These are phyloP conservation scores for Rhizodiscina lignyota DNA, from an alignment of 495 filamentous ascomycete genomes.

Conservation along the genomic window DNA sequence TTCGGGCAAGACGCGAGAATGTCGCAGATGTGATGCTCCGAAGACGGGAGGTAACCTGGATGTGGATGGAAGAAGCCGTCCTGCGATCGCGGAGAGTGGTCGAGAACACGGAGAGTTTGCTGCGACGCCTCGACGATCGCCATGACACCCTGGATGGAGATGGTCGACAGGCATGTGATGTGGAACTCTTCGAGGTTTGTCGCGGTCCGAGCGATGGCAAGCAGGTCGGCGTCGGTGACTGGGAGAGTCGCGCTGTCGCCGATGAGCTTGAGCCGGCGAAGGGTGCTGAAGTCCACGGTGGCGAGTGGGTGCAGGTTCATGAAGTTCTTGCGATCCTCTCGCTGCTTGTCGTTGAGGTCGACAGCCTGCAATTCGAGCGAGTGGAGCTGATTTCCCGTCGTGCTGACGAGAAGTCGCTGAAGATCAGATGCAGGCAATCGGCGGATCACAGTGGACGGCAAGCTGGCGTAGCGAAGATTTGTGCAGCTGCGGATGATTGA, in stretches of 20 bases:
- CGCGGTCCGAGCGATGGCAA: conserved; percentile 30
- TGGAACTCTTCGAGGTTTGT: conserved; percentile 32
- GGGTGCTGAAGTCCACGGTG: conserved; percentile 27
- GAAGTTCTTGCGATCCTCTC: conserved; percentile 13
- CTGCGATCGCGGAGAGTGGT: conserved; percentile 32
- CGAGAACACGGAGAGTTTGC: conserved; percentile 30
- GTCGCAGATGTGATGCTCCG: conserved; percentile 29
- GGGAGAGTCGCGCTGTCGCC: conserved; percentile 35
- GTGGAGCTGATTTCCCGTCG: conserved; percentile 19
- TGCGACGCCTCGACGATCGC: conserved; percentile 30
- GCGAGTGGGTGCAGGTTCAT: conserved; percentile 17
- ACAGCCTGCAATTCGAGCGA: conserved; percentile 33
- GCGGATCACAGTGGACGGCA: conserved; percentile 36
- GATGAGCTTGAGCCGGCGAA: conserved; percentile 33
- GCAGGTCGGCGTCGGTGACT: conserved; percentile 30
- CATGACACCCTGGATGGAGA: conserved; percentile 30
- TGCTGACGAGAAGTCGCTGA: conserved; percentile 22
- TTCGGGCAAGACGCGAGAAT: conserved; percentile 28
- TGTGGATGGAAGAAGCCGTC: conserved; percentile 32
- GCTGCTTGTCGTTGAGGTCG: conserved; percentile 24
- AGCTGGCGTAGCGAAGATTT: conserved; percentile 24
- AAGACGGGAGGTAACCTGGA: conserved; percentile 23
- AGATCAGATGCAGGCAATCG: conserved; percentile 28
- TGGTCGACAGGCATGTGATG: conserved; percentile 31
- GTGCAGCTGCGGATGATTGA: conserved; percentile 24